Evolutionary conservation across 176 grass and related monocot species (phyloP), one percentile per base, ranked within the genome.

Genomic region (Triticum urartu): DNA sequence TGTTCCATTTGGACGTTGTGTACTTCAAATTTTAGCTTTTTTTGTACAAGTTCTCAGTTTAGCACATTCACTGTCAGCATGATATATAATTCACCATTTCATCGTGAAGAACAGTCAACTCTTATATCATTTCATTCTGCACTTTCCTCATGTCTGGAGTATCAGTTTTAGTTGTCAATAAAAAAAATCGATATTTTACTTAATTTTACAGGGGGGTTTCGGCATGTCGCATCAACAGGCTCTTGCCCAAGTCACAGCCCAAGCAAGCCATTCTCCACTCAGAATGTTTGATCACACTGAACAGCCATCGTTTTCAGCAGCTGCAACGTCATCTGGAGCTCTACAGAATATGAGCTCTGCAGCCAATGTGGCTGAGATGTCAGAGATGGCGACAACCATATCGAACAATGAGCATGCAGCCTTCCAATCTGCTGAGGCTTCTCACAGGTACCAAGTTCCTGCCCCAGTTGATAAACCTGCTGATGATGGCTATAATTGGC

Each of bases 401-500:
- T 40, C 80, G 58, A 91, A 88, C 73, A 91, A 87, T 85, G 60
- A 89, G 17, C 90, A 62, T 88, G 11, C 76, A 84, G 43, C 70
- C 42, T 87, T 91, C 60, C 84, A 98, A 80, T 66, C 87, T 38
- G 67, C 81, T 80, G 87, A 86, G 75, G 80, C 71, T 1, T 87
- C 87, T 85, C 87, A 91, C 76, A 88, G 90, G 77, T 88, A 92
- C 42, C 93, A 89, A 72, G 67, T 90, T 85, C 88, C 88, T 59
- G 84, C 88, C 11, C 59, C 85, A 83, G 89, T 95, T 61, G 95
- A 98, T 82, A 98, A 98, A 73, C 95, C 95, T 47, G 93, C 93
- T 11, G 91, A 91, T 84, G 95, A 97, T 58, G 92, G 94, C 75
- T 97, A 94, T 69, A 97, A 97, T 72, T 97, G 94, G 94, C 87